A percentile compares a stretch with the other conserved stretches of the same genome.
Evolutionary conservation across 768 basidiomycete species (phyloP).

Genomic region (Scleroderma bovista): DNA sequence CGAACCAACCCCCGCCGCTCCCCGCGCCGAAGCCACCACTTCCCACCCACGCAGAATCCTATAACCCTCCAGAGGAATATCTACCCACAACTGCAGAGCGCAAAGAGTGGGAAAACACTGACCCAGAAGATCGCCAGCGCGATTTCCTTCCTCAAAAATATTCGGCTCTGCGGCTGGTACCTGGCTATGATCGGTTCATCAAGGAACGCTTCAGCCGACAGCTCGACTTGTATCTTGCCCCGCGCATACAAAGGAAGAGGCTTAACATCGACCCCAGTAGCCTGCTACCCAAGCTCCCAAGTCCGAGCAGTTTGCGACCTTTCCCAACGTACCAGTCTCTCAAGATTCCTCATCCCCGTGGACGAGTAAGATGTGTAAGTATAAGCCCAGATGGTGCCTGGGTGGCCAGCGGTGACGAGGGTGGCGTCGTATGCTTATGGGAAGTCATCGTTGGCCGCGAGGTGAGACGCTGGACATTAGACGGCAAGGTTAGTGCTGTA

Average conservation of each 20-base stretch:
- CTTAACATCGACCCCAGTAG: constrained; percentile 90
- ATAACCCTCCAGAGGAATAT: constrained; percentile 98
- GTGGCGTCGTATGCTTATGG: constrained; percentile 83
- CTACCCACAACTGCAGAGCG: constrained; percentile 80
- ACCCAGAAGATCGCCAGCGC: constrained; percentile 84
- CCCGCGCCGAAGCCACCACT: constrained; percentile 89
- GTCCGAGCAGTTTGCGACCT: constrained; percentile 83
- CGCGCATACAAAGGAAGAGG: constrained; percentile 79
- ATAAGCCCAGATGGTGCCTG: constrained; percentile 88
- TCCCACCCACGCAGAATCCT: constrained; percentile 93
- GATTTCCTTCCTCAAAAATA: constrained; percentile 89
- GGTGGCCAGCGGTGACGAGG: constrained; percentile 89
- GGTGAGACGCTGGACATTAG: constrained; percentile 81
- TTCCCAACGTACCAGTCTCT: constrained; percentile 88
- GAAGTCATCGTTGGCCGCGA: constrained; percentile 87
- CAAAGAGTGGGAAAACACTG: constrained; percentile 74
- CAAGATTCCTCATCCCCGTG: constrained; percentile 58
- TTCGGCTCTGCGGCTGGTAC: constrained; percentile 79
- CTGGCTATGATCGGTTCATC: constrained; percentile 87
- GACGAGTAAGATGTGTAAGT: constrained; percentile 68
- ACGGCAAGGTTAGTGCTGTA: constrained; percentile 71
- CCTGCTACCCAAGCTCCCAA: constrained; percentile 90
- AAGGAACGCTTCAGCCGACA: constrained; percentile 92
- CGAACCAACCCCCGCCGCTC: constrained; percentile 75
- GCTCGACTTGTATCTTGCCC: constrained; percentile 94